phyloP scores from a whole-genome alignment of 169 alveolate genomes.

The Cyclospora cayetanensis region DNA sequence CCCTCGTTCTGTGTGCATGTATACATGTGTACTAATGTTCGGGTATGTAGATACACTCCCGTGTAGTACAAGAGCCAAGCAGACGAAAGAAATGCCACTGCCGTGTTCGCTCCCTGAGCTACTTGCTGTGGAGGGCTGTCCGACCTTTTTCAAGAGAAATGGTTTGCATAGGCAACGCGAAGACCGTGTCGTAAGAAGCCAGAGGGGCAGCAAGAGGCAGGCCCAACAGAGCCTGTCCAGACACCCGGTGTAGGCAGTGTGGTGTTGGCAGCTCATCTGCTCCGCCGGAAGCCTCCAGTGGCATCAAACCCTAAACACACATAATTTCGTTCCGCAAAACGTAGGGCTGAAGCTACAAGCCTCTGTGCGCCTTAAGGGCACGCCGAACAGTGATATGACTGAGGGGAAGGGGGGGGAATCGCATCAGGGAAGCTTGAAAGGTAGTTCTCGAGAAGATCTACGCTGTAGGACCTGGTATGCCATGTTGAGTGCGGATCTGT shows the following conservation, averaged over 20 bases:
- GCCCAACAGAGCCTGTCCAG: conserved; percentile 95
- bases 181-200: conserved; percentile 90
- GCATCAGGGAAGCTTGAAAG: too few relatives aligned
- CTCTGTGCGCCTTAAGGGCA: neutral
- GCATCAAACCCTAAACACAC: conserved; percentile 67
- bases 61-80: neutral
- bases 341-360: neutral
- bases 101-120: neutral
- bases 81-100: neutral
- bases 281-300: conserved; percentile 15
- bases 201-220: conserved; percentile 94
- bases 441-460: neutral
- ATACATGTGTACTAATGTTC: neutral
- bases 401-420: neutral
- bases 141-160: conserved; percentile 95
- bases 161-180: conserved; percentile 97
- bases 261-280: conserved; percentile 52
- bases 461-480: conserved; percentile 92
- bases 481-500: conserved; percentile 91
- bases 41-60: neutral
- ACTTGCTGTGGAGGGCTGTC: neutral
- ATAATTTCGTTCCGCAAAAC: too few relatives aligned
- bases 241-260: conserved; percentile 76
- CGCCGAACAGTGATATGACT: too few relatives aligned
- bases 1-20: neutral